phyloP scores from a whole-genome alignment of 306 rosid species.

The Prunus mongolica region DNA sequence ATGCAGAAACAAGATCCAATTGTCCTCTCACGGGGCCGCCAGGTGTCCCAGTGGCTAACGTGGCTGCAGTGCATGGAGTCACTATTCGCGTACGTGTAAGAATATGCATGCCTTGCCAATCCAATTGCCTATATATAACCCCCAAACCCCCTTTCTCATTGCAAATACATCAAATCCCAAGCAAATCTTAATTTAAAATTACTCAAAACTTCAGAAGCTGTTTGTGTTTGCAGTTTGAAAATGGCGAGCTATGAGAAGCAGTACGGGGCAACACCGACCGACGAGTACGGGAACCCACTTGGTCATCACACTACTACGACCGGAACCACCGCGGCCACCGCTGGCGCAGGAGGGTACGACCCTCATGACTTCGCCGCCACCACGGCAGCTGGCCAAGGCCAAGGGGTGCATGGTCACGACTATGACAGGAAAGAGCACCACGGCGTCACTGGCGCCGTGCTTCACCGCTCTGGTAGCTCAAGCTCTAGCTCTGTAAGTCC shows the following conservation, averaged over 20 bases:
- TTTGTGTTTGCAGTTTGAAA: neutral
- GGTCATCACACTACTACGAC: neutral
- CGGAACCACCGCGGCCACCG: neutral
- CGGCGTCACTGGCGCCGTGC: neutral
- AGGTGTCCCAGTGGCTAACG: neutral
- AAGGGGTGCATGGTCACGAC: neutral
- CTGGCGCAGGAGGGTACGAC: neutral
- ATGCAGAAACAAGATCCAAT: neutral
- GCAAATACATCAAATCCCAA: neutral
- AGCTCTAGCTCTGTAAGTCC: conserved; percentile 4
- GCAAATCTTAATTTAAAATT: neutral
- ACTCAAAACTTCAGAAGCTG: no score
- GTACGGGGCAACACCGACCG: neutral
- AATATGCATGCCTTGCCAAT: neutral
- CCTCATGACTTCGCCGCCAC: neutral
- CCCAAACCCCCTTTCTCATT: neutral
- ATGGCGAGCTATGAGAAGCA: neutral
- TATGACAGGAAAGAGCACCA: neutral
- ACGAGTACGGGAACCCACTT: neutral
- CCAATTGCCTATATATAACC: neutral
- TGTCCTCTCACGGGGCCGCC: neutral
- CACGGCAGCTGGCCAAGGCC: neutral
- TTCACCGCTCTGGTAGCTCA: neutral
- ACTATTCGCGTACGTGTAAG: neutral
- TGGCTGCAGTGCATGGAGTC: neutral